phyloP scores from a whole-genome alignment of 768 basidiomycete genomes.

The Boletus coccyginus region DNA sequence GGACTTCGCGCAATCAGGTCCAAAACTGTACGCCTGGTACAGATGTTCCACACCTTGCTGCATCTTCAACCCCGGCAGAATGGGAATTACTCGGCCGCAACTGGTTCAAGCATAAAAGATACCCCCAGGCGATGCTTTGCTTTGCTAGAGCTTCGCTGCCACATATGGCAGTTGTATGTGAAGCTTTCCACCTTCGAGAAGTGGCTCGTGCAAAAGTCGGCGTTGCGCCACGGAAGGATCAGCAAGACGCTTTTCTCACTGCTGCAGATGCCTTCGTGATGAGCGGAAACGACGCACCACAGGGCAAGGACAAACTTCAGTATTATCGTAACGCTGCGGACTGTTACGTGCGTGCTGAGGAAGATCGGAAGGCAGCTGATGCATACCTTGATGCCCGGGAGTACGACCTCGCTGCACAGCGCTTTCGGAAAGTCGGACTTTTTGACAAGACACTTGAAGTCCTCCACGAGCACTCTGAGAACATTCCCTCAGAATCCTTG shows the following conservation, averaged over 20 bases:
- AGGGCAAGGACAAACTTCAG: too few relatives aligned
- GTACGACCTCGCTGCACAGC: constrained; percentile 42
- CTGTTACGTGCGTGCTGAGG: too few relatives aligned
- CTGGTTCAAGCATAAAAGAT: constrained; percentile 40
- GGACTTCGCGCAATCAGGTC: too few relatives aligned
- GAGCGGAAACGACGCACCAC: too few relatives aligned
- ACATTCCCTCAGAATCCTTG: constrained; percentile 33
- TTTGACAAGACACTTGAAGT: constrained; percentile 56
- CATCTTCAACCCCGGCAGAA: constrained; percentile 47
- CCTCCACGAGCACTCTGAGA: constrained; percentile 33
- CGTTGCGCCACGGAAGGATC: too few relatives aligned
- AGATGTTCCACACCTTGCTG: constrained; percentile 39
- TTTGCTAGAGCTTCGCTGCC: constrained; percentile 46
- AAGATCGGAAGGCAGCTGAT: too few relatives aligned
- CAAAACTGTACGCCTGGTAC: too few relatives aligned
- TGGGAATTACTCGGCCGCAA: constrained; percentile 41
- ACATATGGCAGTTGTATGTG: constrained; percentile 44
- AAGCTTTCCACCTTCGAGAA: constrained; percentile 45
- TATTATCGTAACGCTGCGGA: too few relatives aligned
- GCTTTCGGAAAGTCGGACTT: constrained; percentile 46
- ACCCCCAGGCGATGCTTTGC: constrained; percentile 52
- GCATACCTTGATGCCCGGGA: too few relatives aligned
- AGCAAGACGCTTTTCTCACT: too few relatives aligned
- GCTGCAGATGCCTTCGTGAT: too few relatives aligned
- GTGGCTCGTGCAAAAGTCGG: too few relatives aligned